phyloP scores from a whole-genome alignment of 2,329 filamentous ascomycete species.

The Venturia oleaginea region DNA sequence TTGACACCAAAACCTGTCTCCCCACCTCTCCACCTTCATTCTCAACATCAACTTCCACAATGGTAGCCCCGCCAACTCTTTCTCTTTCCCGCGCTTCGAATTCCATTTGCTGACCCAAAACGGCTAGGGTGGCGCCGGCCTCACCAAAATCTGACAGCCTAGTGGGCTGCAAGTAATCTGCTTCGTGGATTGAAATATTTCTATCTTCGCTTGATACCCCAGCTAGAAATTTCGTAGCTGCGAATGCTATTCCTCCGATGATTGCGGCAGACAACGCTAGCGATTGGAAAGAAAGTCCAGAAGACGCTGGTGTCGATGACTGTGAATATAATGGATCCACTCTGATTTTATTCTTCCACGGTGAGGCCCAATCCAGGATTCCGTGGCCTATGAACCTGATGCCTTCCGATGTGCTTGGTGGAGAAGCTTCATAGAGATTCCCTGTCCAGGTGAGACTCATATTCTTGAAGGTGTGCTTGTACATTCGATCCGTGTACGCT shows the following conservation, averaged over 20 bases:
- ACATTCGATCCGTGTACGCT: constrained; percentile 30
- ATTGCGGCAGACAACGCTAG: not conserved
- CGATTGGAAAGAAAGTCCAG: not conserved
- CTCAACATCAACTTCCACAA: constrained; percentile 16
- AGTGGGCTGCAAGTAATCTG: not conserved
- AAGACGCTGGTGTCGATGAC: not conserved
- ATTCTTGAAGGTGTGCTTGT: not conserved
- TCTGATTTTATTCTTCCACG: not conserved
- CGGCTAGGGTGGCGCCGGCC: constrained; percentile 17
- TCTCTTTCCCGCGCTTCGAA: constrained; percentile 13
- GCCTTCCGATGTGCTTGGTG: not conserved
- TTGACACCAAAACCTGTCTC: not conserved
- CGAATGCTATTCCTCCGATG: not conserved
- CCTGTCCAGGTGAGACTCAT: not conserved
- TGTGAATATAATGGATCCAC: not conserved
- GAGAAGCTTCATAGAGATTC: not conserved
- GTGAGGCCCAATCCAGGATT: not conserved
- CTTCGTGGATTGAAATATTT: not conserved
- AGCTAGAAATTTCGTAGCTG: not conserved
- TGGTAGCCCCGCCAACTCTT: constrained; percentile 2
- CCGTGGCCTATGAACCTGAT: constrained; percentile 2
- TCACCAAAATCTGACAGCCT: constrained; percentile 14
- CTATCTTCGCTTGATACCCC: not conserved
- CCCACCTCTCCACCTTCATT: constrained; percentile 1
- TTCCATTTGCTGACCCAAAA: constrained; percentile 15